Base-by-base conservation (phyloP, 192 early-diverging fungal species). In the Coemansia sp. region DNA sequence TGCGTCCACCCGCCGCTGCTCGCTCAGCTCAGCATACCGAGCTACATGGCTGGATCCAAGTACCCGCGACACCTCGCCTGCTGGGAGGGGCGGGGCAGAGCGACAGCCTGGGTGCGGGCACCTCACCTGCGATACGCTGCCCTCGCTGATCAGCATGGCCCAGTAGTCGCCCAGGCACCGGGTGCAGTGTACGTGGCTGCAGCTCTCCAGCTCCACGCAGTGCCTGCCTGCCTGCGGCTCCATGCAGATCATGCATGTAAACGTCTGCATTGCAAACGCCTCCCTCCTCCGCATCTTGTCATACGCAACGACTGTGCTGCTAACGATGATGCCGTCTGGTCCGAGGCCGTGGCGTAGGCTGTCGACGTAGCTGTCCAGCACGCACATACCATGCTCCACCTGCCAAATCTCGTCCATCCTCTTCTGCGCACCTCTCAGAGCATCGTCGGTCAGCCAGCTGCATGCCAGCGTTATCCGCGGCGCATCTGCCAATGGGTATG, bases 211-310 rank as follows among this genome's bases (percentile, higher is more conserved):
- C 36, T 58, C 22, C 8, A 67, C 40, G 19, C 63, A 73, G 41
- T 67, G 64, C 26, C 29, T 37, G 18, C 64, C 71, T 0, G 71
- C 53, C 52, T 73, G 71, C 40, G 58, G 41, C 42, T 73, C 64
- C 48, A 67, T 53, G 50, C 64, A 73, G 5, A 73, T 72, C 2
- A 42, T 38, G 26, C 70, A 72, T 7, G 53, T 17, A 39, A 53
- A 60, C 1, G 57, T 53, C 11, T 42, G 63, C 14, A 54, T 17
- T 32, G 57, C 54, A 53, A 72, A 72, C 18, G 48, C 21, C 29
- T 21, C 24, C 26, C 9, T 38, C 39, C 34, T 24, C 19, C 32
- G 38, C 5, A 18, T 21, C 7, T 12, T 6, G 18, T 57, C 19
- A 14, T 68, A 35, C 0, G 39, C 38, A 26, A 33, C 3, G 0